These are phyloP conservation scores for Calocybe indica DNA, from an alignment of 768 basidiomycete genomes.

Conservation along the genomic window DNA sequence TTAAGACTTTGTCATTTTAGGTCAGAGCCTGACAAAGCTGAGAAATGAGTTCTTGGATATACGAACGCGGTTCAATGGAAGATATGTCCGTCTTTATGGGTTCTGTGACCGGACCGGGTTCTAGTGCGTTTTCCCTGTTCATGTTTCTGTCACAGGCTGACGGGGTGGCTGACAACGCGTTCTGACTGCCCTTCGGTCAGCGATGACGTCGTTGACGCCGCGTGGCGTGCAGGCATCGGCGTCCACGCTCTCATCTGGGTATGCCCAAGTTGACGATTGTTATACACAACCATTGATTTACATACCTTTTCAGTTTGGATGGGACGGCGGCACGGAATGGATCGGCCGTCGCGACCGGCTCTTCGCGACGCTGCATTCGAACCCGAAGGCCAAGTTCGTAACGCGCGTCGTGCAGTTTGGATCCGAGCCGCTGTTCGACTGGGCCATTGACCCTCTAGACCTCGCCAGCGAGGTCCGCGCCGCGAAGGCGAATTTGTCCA, in stretches of 20 bases:
- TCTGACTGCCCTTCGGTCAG: constrained; percentile 9
- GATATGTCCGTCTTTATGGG: constrained; percentile 61
- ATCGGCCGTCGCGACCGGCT: constrained; percentile 46
- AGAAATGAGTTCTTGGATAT: constrained; percentile 56
- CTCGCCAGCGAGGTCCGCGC: constrained; percentile 46
- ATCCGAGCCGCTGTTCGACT: constrained; percentile 62
- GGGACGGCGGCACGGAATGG: constrained; percentile 44
- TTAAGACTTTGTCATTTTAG: constrained; percentile 23
- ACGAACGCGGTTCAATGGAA: constrained; percentile 48
- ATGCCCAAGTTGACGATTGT: background rate
- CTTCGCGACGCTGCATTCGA: constrained; percentile 46
- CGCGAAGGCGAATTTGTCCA: constrained; percentile 43
- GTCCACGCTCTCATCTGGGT: constrained; percentile 76
- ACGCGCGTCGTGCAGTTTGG: constrained; percentile 67
- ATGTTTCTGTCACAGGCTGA: background rate
- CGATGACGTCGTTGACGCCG: constrained; percentile 60
- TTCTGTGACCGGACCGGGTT: constrained; percentile 38
- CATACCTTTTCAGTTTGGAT: constrained; percentile 35
- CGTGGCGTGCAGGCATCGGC: constrained; percentile 62
- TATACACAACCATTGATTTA: constrained; percentile 3
- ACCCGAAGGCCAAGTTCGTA: constrained; percentile 58
- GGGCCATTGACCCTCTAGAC: constrained; percentile 39
- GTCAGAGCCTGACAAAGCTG: constrained; percentile 49
- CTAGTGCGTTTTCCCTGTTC: constrained; percentile 28
- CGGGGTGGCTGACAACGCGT: background rate